Evolutionary conservation across 805 yeast genomes (phyloP), one percentile per base, ranked within the genome.

Genomic region (Metschnikowia picachoensis): DNA sequence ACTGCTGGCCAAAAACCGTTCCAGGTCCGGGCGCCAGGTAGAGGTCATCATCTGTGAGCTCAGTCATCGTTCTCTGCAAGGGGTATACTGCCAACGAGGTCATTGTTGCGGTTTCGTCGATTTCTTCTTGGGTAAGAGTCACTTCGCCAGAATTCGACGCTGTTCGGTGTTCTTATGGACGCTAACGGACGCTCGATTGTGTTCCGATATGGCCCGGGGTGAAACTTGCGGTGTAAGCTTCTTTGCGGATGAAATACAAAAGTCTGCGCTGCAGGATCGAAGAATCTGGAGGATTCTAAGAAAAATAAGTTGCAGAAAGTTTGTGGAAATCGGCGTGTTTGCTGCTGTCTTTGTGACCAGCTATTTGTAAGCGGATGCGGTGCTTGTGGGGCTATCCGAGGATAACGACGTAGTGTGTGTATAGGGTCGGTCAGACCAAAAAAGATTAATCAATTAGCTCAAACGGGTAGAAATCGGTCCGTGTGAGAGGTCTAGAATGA

Each of bases 31-130:
- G 53, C 17, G 49, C 52, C 39, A 71, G 76, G 52, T 78, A 79
- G 29, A 80, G 63, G 49, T 80, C 85, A 45, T 80, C 85, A 50
- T 80, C 85, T 73, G 79, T 72, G 16, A 79, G 75, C 50, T 79
- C 84, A 14, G 80, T 76, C 44, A 78, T 60, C 16, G 83, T 70
- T 54, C 80, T 74, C 59, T 77, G 76, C 35, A 77, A 64, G 25
- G 83, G 83, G 48, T 76, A 69, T 17, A 67, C 62, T n/a, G 78
- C 76, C 44, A 72, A 59, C 13, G 81, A 76, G 17, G 80, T 69
- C 80, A 76, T 76, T 42, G 45, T 43, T 35, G 28, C 44, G 44
- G 45, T 43, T 35, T 30, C 44, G 41, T 49, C 43, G 35, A 43
- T 43, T 43, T 43, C 47, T 27, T 43, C 38, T 33, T 32, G 42